Evolutionary conservation across 169 alveolate genomes (phyloP).

Genomic region (Eimeria tenella): DNA sequence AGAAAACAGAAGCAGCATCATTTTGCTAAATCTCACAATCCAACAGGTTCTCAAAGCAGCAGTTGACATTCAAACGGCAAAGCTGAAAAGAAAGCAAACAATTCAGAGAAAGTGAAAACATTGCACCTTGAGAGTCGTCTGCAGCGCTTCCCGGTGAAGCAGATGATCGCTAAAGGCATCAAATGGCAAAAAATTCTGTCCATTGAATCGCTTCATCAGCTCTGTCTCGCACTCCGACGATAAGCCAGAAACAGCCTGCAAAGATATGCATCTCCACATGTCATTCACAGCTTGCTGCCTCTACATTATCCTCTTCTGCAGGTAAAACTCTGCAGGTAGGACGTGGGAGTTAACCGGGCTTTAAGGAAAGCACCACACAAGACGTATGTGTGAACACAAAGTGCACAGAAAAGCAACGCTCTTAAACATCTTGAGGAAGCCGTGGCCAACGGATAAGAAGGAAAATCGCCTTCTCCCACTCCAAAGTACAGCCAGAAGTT

Average conservation of each 20-base stretch:
- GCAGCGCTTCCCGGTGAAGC: constrained; percentile 69
- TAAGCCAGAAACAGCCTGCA: constrained; percentile 70
- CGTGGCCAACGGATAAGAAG: no score
- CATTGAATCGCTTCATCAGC: constrained; percentile 72
- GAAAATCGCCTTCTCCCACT: no score
- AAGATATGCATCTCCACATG: background rate
- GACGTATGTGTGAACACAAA: background rate
- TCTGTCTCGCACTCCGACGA: constrained; percentile 51
- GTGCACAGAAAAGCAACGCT: background rate
- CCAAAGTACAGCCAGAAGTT: no score
- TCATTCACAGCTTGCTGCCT: no score
- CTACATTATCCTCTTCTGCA: no score
- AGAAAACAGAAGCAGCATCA: background rate
- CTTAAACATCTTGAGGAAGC: no score
- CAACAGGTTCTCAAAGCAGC: background rate
- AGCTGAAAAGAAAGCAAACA: background rate
- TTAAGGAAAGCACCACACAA: no score
- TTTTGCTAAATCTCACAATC: background rate
- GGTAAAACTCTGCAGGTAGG: no score
- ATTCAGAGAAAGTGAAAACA: background rate
- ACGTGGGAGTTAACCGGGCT: no score
- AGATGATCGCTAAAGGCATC: constrained; percentile 75
- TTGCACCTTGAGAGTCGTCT: constrained; percentile 68
- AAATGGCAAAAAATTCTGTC: constrained; percentile 66
- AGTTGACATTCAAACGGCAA: background rate